Base-by-base conservation (phyloP, 306 rosid species). In the Astragalus glycyphyllos region DNA sequence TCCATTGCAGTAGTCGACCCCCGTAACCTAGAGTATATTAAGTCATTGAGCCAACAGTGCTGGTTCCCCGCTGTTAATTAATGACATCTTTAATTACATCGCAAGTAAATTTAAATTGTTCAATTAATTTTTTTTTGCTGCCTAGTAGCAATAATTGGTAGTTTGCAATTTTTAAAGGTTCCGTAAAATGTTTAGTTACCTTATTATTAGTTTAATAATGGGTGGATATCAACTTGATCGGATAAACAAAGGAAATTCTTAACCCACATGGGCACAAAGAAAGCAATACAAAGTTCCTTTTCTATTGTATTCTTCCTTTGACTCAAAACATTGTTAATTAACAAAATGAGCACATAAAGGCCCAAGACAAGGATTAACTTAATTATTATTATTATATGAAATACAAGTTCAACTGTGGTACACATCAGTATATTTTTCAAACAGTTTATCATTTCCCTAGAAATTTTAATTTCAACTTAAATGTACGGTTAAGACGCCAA, bases 381-480 rank as follows among this genome's bases (percentile, higher is more conserved):
- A 8, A 35, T 60, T 3, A 47, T 0, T n/a, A 35, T 60, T 3
- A 47, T 26, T 60, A 48, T 37, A 48, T 17, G 35, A 35, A 61
- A 72, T 48, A 35, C 16, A 59, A 31, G 16, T 11, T 45, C 47
- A 45, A 58, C 35, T 10, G 32, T 5, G 16, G 11, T 32, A 32
- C 32, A 45, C 38, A 9, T 71, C 45, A 49, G 23, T 8, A 46
- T 73, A 17, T 37, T 20, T 32, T 23, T 72, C 42, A 61, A 47
- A 35, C 20, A 49, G 13, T n/a, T 44, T 49, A 10, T 5, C 34
- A 66, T 31, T 53, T 14, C 46, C n/a, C 54, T 37, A 45, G 4
- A 20, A 55, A 14, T 5, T 16, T 70, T 31, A 32, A 31, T 32
- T 71, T 14, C 12, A 57, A 44, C 26, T 71, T 46, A 2, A 40